Percentiles rank a stretch among this genome's conserved stretches.
These are phyloP conservation scores for Tolypocladium ovalisporum DNA, from an alignment of 2,329 filamentous ascomycete species.

Conservation along the genomic window DNA sequence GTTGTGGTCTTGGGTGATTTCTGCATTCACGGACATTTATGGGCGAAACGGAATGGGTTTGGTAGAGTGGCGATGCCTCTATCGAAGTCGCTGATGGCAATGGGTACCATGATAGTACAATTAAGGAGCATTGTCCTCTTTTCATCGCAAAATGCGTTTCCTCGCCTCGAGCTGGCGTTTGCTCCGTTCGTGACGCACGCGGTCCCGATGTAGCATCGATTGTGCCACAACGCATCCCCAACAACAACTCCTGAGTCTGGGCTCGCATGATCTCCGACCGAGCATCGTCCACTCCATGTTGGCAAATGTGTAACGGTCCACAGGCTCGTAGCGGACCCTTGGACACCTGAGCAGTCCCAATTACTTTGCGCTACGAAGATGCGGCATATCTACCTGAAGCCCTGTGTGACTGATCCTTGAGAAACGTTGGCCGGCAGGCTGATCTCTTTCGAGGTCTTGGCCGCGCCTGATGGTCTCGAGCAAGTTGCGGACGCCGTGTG, in stretches of 20 bases:
- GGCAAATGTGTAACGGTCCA: background rate
- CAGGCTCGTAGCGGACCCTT: background rate
- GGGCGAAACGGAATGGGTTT: slow-evolving; percentile 49
- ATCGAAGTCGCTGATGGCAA: slow-evolving; percentile 34
- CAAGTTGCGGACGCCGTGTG: no score
- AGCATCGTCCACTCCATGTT: background rate
- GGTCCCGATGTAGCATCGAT: no score
- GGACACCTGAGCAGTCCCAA: background rate
- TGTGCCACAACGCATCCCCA: background rate
- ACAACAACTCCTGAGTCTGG: background rate
- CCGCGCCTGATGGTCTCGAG: no score
- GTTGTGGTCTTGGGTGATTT: slow-evolving; percentile 38
- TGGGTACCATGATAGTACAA: slow-evolving; percentile 33
- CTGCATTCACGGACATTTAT: slow-evolving; percentile 46
- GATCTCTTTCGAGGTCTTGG: no score
- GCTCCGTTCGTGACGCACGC: background rate
- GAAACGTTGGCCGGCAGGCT: no score
- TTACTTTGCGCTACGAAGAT: no score
- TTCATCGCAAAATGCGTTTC: slow-evolving; percentile 5
- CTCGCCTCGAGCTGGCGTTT: background rate
- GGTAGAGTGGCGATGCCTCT: slow-evolving; percentile 33
- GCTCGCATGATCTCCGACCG: background rate
- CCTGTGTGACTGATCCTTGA: no score
- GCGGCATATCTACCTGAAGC: no score
- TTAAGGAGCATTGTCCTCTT: slow-evolving; percentile 26